These are phyloP conservation scores for Arxiozyma telluris DNA, from an alignment of 1,139 yeast genomes.

Conservation along the genomic window DNA sequence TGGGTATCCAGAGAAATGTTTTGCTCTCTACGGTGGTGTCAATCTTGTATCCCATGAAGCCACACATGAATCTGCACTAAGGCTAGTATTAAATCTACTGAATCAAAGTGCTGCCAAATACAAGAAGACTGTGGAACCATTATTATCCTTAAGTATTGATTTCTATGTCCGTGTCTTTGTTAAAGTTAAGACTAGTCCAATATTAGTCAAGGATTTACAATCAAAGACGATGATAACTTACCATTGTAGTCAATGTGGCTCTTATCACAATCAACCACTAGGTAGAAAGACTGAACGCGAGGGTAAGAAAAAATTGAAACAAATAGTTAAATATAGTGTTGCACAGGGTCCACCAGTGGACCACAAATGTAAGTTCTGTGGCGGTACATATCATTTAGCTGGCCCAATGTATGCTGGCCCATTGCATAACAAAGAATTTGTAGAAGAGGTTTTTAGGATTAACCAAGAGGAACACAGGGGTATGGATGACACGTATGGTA, in stretches of 20 bases:
- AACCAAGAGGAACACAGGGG: constrained; percentile 41
- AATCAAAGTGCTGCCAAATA: constrained; percentile 83
- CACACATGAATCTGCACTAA: constrained; percentile 85
- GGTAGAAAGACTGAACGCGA: constrained; percentile 49
- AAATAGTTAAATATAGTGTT: constrained; percentile 40
- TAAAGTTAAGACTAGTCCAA: constrained; percentile 66
- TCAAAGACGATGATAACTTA: constrained; percentile 70
- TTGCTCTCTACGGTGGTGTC: constrained; percentile 90
- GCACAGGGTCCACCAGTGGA: constrained; percentile 52
- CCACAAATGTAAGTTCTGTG: constrained; percentile 60
- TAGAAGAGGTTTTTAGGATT: constrained; percentile 51
- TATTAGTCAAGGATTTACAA: constrained; percentile 65
- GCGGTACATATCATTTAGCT: constrained; percentile 59
- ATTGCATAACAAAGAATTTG: constrained; percentile 59
- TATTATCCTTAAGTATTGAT: constrained; percentile 76
- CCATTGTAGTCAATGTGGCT: constrained; percentile 83
- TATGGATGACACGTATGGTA: constrained; percentile 47
- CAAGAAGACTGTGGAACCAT: constrained; percentile 78
- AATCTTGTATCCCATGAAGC: constrained; percentile 69
- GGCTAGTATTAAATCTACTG: constrained; percentile 70
- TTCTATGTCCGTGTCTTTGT: constrained; percentile 84
- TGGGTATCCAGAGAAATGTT: constrained; percentile 94
- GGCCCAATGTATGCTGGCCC: constrained; percentile 97
- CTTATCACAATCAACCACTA: constrained; percentile 59
- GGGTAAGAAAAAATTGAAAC: constrained; percentile 26